Conservation (phyloP, 805 yeast species). For the Metschnikowia koreensis region DNA sequence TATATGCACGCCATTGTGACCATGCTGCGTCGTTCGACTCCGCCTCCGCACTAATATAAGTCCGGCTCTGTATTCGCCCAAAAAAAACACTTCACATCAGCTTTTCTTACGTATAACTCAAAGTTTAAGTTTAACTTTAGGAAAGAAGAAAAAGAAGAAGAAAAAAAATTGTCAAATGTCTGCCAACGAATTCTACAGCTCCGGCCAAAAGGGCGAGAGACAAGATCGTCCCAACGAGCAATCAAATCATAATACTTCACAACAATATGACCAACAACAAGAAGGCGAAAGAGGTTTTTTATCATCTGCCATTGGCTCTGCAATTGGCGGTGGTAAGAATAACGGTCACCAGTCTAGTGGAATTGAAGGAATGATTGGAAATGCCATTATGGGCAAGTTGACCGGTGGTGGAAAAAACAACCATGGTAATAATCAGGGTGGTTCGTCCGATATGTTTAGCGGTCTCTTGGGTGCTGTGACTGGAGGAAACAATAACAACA, state of each 20-base stretch:
- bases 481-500: slow-evolving; percentile 17
- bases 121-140: too few relatives aligned
- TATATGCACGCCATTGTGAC: background rate
- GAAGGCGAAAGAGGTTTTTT: slow-evolving; percentile 26
- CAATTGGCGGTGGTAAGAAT: slow-evolving; percentile 32
- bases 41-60: background rate
- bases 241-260: slow-evolving; percentile 6
- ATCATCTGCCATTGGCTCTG: slow-evolving; percentile 27
- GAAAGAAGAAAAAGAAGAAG: too few relatives aligned
- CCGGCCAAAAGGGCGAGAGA: slow-evolving; percentile 32
- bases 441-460: slow-evolving; percentile 14
- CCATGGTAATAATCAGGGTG: slow-evolving; percentile 9
- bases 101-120: too few relatives aligned
- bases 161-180: slow-evolving; percentile 36
- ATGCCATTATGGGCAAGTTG: slow-evolving; percentile 14
- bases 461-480: slow-evolving; percentile 15
- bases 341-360: slow-evolving; percentile 14
- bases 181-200: slow-evolving; percentile 54
- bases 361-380: slow-evolving; percentile 18
- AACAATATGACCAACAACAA: slow-evolving; percentile 13
- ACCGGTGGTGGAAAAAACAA: slow-evolving; percentile 18
- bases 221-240: slow-evolving; percentile 7
- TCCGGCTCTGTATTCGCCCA: background rate
- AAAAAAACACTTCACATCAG: too few relatives aligned
- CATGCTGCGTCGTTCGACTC: background rate